Conservation (phyloP, 495 filamentous ascomycete species). For the Lindgomyces ingoldianus region DNA sequence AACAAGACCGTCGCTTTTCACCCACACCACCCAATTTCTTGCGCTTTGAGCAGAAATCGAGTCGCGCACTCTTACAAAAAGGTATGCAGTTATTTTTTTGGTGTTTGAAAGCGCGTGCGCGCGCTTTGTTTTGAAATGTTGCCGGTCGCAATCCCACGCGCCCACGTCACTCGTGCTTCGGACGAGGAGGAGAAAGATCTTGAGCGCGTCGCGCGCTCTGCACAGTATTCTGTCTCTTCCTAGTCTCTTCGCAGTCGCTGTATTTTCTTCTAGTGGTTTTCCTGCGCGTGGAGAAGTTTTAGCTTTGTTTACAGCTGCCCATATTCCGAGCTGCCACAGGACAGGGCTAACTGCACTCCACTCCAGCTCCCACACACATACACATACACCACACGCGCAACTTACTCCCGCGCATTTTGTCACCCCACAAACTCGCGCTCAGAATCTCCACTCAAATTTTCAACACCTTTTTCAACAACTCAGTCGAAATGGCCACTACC, state of each 20-base stretch:
- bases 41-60: neutral
- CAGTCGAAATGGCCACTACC: slow-evolving; percentile 26
- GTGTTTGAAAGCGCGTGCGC: slow-evolving; percentile 1
- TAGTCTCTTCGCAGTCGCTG: neutral
- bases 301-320: neutral
- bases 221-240: neutral
- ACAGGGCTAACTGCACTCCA: neutral
- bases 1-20: slow-evolving; percentile 13
- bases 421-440: neutral
- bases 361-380: neutral
- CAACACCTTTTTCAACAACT: neutral
- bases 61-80: slow-evolving; percentile 11
- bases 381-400: neutral
- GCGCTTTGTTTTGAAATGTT: slow-evolving; percentile 8
- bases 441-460: neutral
- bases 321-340: neutral
- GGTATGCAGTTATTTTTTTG: slow-evolving; percentile 5
- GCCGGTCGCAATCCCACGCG: neutral
- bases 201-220: neutral
- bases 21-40: slow-evolving; percentile 1
- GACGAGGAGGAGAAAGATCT: neutral
- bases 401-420: neutral
- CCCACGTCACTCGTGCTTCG: slow-evolving; percentile 1
- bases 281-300: neutral
- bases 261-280: neutral